Evolutionary conservation across 305 asterid genomes (phyloP).

Genomic region (Solanum aculeatissimum): DNA sequence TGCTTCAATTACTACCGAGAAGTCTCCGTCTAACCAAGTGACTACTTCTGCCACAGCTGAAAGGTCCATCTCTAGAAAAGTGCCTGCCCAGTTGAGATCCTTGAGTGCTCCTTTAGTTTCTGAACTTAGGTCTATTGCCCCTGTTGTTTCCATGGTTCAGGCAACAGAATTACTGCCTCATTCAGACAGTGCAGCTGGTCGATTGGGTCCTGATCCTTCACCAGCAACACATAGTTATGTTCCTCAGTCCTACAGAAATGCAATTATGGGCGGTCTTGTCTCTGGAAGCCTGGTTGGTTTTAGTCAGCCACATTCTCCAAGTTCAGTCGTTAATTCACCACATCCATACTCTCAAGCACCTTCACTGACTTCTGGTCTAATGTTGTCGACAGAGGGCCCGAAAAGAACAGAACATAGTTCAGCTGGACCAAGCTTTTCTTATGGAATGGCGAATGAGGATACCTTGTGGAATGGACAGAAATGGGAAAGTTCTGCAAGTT

Average conservation of each 20-base stretch:
- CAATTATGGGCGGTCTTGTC: conserved; percentile 51
- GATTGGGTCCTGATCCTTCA: conserved; percentile 57
- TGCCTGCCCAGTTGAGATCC: conserved; percentile 60
- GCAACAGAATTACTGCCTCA: conserved; percentile 45
- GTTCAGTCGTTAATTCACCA: conserved; percentile 27
- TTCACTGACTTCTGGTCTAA: conserved; percentile 33
- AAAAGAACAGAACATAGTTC: conserved; percentile 42
- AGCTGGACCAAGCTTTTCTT: conserved; percentile 36
- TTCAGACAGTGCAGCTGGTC: conserved; percentile 70
- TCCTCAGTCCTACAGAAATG: conserved; percentile 86
- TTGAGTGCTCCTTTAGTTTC: conserved; percentile 65
- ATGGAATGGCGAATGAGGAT: conserved; percentile 51
- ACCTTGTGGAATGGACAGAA: conserved; percentile 31
- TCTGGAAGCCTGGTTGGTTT: conserved; percentile 37
- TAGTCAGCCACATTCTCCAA: conserved; percentile 34
- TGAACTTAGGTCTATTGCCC: conserved; percentile 44
- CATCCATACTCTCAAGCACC: conserved; percentile 37
- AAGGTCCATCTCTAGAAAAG: conserved; percentile 20
- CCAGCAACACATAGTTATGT: conserved; percentile 38
- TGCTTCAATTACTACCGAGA: conserved; percentile 10
- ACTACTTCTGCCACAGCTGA: conserved; percentile 14
- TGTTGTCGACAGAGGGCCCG: conserved; percentile 23
- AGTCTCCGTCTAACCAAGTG: conserved; percentile 13
- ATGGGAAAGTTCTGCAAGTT: conserved; percentile 43
- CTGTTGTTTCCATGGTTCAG: conserved; percentile 41